Conservation (phyloP, 805 yeast species). For the Metschnikowia aberdeeniae region DNA sequence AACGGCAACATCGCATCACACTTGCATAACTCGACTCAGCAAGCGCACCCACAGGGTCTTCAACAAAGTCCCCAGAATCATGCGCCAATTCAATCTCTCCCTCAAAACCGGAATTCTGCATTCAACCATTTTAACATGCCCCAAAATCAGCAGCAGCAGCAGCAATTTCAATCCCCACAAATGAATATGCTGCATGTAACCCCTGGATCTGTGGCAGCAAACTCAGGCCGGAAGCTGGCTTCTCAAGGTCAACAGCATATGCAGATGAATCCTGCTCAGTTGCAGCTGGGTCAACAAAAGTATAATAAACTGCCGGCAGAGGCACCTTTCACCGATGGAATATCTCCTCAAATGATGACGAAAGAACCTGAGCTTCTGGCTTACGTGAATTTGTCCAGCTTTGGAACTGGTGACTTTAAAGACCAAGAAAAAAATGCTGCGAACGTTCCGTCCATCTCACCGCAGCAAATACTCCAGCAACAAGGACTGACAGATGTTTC, state of each 20-base stretch:
- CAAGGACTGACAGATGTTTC: slow-evolving; percentile 15
- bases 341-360: slow-evolving; percentile 16
- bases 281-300: not conserved
- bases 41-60: slow-evolving; percentile 5
- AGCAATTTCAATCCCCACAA: slow-evolving; percentile 8
- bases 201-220: slow-evolving; percentile 3
- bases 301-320: slow-evolving; percentile 7
- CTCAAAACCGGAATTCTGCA: slow-evolving; percentile 1
- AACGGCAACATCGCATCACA: slow-evolving; percentile 2
- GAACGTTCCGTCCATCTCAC: slow-evolving; percentile 26
- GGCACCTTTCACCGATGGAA: slow-evolving; percentile 9
- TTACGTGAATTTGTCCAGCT: slow-evolving; percentile 1
- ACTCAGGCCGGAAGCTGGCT: slow-evolving; percentile 3
- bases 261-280: slow-evolving; percentile 3
- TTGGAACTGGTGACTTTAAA: slow-evolving; percentile 3
- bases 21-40: slow-evolving; percentile 4
- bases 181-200: slow-evolving; percentile 4
- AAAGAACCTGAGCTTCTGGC: slow-evolving; percentile 13
- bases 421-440: not conserved
- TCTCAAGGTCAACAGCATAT: slow-evolving; percentile 3
- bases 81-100: slow-evolving; percentile 4
- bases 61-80: slow-evolving; percentile 6
- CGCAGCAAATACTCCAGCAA: slow-evolving; percentile 38
- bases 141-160: slow-evolving; percentile 4
- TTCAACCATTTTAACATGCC: slow-evolving; percentile 4